Evolutionary conservation across 176 grass and related monocot genomes (phyloP).

Genomic region (Avena atlantica): DNA sequence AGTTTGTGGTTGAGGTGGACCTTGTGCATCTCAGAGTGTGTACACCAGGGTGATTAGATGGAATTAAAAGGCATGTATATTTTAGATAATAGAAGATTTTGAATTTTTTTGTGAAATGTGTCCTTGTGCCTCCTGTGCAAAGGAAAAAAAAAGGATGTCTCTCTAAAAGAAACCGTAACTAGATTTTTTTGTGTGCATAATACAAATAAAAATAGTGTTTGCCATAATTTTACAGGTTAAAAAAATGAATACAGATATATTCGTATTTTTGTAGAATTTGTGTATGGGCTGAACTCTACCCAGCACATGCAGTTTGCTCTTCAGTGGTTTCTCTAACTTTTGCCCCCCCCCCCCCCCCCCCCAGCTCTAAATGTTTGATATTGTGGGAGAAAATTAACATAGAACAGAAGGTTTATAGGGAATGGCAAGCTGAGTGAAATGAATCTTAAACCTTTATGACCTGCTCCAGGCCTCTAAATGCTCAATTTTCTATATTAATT

Average conservation of each 20-base stretch:
- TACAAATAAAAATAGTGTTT: not conserved
- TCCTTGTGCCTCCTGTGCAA: not conserved
- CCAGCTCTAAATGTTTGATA: conserved; percentile 1
- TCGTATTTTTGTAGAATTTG: not conserved
- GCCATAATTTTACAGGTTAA: not conserved
- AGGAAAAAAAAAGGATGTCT: not conserved
- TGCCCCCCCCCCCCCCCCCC: too few species aligned
- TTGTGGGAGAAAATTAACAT: not conserved
- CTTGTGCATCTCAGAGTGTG: not conserved
- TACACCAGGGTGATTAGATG: not conserved
- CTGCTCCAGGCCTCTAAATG: not conserved
- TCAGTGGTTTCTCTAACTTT: conserved; percentile 1
- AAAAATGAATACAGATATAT: not conserved
- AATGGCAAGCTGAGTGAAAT: conserved; percentile 20
- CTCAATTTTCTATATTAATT: not conserved
- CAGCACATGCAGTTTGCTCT: not conserved
- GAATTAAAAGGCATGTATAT: not conserved
- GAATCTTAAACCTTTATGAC: not conserved
- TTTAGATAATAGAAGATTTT: not conserved
- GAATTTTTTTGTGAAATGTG: not conserved
- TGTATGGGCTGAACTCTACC: not conserved
- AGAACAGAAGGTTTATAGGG: not conserved
- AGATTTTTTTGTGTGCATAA: not conserved
- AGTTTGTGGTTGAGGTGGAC: not conserved
- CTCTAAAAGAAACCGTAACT: not conserved